Evolutionary conservation across 495 filamentous ascomycete genomes (phyloP).

Genomic region (Annulohypoxylon moriforme): DNA sequence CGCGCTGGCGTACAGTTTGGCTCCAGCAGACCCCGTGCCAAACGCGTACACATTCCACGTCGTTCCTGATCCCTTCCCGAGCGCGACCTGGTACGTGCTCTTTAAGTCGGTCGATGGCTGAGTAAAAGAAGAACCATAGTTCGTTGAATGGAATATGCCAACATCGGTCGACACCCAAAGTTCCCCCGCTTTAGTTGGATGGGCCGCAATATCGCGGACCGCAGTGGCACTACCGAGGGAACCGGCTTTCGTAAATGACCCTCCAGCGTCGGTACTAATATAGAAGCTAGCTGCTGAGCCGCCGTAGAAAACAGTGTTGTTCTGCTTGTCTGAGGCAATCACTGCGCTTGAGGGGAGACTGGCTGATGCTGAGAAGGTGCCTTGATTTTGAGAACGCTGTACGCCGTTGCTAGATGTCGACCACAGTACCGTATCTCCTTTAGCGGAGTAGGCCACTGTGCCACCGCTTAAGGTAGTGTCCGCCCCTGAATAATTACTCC

Average conservation of each 20-base stretch:
- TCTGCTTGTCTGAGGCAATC: constrained; percentile 64
- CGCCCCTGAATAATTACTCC: constrained; percentile 61
- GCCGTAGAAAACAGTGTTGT: constrained; percentile 65
- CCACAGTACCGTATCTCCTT: constrained; percentile 65
- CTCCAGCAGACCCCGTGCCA: constrained; percentile 56
- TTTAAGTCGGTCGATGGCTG: constrained; percentile 50
- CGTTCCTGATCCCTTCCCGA: constrained; percentile 53
- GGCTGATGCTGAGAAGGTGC: constrained; percentile 57
- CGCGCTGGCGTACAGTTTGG: constrained; percentile 62
- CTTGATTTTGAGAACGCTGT: constrained; percentile 54
- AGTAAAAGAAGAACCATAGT: constrained; percentile 62
- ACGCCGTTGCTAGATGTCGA: constrained; percentile 55
- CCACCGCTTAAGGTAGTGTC: constrained; percentile 57
- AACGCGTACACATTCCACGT: constrained; percentile 63
- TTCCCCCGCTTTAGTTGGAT: constrained; percentile 62
- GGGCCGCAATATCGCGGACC: constrained; percentile 61
- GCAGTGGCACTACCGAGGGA: constrained; percentile 52
- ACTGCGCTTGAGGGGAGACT: constrained; percentile 58
- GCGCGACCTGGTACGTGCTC: constrained; percentile 59
- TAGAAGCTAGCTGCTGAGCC: constrained; percentile 60
- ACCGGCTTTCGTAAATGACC: constrained; percentile 55
- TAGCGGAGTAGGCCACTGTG: constrained; percentile 63
- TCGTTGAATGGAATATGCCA: constrained; percentile 63
- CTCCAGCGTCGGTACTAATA: constrained; percentile 57
- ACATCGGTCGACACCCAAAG: constrained; percentile 64